Evolutionary conservation across 2,329 filamentous ascomycete species (phyloP).

Genomic region (Mycogone perniciosa): DNA sequence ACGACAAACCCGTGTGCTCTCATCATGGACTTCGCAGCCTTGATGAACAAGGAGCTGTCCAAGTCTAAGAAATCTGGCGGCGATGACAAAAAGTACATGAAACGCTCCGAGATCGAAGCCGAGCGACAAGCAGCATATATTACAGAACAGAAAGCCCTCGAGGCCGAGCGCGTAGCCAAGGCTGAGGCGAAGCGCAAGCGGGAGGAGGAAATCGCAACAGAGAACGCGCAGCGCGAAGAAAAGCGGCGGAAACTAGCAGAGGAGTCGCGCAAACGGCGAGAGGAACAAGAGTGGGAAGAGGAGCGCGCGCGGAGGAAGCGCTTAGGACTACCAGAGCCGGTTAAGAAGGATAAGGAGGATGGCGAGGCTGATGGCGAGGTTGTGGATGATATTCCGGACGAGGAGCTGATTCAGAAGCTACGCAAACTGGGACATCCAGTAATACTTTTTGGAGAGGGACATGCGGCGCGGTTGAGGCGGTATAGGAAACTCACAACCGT

Average conservation of each 20-base stretch:
- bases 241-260: slow-evolving; percentile 78
- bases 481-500: slow-evolving; percentile 60
- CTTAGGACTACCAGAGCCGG: slow-evolving; percentile 72
- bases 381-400: slow-evolving; percentile 61
- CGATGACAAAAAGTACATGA: slow-evolving; percentile 67
- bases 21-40: slow-evolving; percentile 87
- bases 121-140: slow-evolving; percentile 73
- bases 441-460: slow-evolving; percentile 74
- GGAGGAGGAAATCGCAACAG: slow-evolving; percentile 75
- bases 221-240: slow-evolving; percentile 65
- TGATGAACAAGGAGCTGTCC: slow-evolving; percentile 90
- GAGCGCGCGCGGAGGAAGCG: slow-evolving; percentile 68
- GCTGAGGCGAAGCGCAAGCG: slow-evolving; percentile 75
- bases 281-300: slow-evolving; percentile 67
- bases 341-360: slow-evolving; percentile 33
- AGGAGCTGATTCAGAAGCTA: slow-evolving; percentile 61
- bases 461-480: slow-evolving; percentile 60
- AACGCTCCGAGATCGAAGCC: slow-evolving; percentile 79
- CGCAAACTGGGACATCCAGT: slow-evolving; percentile 67
- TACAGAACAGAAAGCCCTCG: slow-evolving; percentile 70
- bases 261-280: slow-evolving; percentile 62
- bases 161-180: slow-evolving; percentile 63
- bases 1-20: not conserved
- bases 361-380: slow-evolving; percentile 39
- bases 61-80: slow-evolving; percentile 58